Evolutionary conservation across 2,329 filamentous ascomycete genomes (phyloP).

Genomic region (Trichoderma asperellum): DNA sequence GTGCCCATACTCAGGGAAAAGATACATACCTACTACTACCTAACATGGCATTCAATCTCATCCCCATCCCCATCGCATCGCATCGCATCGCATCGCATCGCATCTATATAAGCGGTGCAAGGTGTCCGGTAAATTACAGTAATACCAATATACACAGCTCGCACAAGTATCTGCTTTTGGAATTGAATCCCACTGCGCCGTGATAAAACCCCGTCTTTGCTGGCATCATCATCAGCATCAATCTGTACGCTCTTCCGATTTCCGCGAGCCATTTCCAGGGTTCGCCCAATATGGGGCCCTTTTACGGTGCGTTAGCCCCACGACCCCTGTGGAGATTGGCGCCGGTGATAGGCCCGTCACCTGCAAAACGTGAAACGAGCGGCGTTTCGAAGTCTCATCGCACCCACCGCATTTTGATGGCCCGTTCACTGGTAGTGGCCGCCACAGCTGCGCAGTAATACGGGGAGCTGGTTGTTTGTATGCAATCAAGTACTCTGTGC

Average conservation of each 20-base stretch:
- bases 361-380: slow-evolving; percentile 35
- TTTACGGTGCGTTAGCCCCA: not conserved
- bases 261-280: slow-evolving; percentile 24
- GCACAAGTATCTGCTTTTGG: not conserved
- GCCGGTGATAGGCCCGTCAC: slow-evolving; percentile 31
- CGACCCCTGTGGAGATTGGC: slow-evolving; percentile 5
- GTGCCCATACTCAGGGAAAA: not conserved
- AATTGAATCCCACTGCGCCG: not conserved
- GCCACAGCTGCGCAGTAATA: not conserved
- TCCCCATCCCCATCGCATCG: not conserved
- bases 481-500: not conserved
- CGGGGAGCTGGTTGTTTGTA: not conserved
- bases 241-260: not conserved
- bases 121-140: not conserved
- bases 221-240: not conserved
- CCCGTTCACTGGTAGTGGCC: slow-evolving; percentile 3
- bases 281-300: slow-evolving; percentile 11
- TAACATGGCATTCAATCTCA: not conserved
- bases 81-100: not conserved
- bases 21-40: not conserved
- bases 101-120: not conserved
- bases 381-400: slow-evolving; percentile 34
- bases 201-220: not conserved
- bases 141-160: not conserved
- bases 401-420: slow-evolving; percentile 21